Evolutionary conservation across 345 rosid genomes (phyloP), one percentile per base, ranked within the genome.

Genomic region (Angophora floribunda): DNA sequence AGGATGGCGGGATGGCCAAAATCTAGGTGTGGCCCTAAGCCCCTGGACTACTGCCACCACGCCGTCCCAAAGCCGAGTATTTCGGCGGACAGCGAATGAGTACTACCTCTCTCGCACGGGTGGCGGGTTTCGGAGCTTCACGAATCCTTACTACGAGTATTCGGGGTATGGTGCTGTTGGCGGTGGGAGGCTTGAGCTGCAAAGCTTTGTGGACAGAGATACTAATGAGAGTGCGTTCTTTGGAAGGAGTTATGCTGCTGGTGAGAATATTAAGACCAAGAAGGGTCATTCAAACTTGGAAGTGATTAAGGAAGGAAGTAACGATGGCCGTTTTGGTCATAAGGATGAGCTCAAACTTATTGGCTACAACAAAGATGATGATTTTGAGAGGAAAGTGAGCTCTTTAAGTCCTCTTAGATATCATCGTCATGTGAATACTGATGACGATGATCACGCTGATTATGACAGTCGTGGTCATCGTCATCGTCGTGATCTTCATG

Each of bases 181-280:
- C 80, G 80, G 90, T 5, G 90, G 92, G 52, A 90, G 95, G 93
- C 94, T 95, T 88, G 93, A 93, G 86, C 94, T 95, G n/a, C 94
- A 89, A 28, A 94, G 96, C 90, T 88, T 86, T 86, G 93, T 84
- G 57, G 92, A 88, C 50, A 88, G 92, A 88, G 93, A 91, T 11
- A 84, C 59, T 52, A 79, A 87, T 67, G 89, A 92, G 26, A 88
- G 89, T 89, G 87, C 90, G 47, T 88, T 91, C 57, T 88, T 86
- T 82, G 90, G 90, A 44, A 94, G 85, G 89, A 88, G 91, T 53
- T 87, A 88, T 85, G 87, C 30, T 51, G 75, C 85, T 16, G 88
- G 84, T 86, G 95, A 88, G 85, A 63, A 84, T 57, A 57, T 91
- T 0, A 91, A 57, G 87, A 63, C 89, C 61, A 86, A 53, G 89